A percentile compares a stretch with the other conserved stretches of the same genome.
phyloP scores from a whole-genome alignment of 192 early-diverging fungal genomes.

The Funneliformis mosseae region DNA sequence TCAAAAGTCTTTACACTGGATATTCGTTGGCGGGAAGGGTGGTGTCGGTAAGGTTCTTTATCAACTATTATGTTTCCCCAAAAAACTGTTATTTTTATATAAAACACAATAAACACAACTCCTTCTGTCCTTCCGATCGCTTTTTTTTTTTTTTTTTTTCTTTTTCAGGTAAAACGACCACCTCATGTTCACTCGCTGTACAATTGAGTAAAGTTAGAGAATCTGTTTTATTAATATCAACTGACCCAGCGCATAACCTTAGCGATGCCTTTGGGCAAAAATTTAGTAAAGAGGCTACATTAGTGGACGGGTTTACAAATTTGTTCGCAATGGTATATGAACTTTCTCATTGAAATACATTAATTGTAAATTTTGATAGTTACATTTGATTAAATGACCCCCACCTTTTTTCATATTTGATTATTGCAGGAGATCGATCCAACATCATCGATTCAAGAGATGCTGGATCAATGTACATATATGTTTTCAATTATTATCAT shows the following conservation, averaged over 20 bases:
- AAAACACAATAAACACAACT: neutral
- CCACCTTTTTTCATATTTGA: neutral
- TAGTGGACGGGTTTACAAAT: constrained; percentile 94
- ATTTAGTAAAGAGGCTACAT: constrained; percentile 93
- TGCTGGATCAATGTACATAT: constrained; percentile 85
- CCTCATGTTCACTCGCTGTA: constrained; percentile 88
- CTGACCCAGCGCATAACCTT: constrained; percentile 99
- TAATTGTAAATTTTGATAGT: neutral
- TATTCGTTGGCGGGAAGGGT: constrained; percentile 99
- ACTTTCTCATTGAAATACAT: neutral
- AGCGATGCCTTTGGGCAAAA: constrained; percentile 99
- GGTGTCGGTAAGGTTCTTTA: constrained; percentile 82
- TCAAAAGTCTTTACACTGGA: constrained; percentile 95
- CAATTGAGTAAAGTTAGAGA: constrained; percentile 90
- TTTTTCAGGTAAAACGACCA: constrained; percentile 65
- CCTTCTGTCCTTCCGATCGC: neutral
- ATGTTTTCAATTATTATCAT: neutral
- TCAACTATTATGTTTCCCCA: neutral
- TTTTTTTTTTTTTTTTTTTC: constrained; percentile 8
- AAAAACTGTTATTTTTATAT: neutral
- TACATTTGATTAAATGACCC: too few relatives aligned
- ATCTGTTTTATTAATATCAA: constrained; percentile 95
- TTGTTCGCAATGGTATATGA: constrained; percentile 89
- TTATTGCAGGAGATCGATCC: constrained; percentile 94
- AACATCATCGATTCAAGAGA: constrained; percentile 95